phyloP scores from a whole-genome alignment of 1,139 yeast species.

The Blastobotrys malaysiensis region DNA sequence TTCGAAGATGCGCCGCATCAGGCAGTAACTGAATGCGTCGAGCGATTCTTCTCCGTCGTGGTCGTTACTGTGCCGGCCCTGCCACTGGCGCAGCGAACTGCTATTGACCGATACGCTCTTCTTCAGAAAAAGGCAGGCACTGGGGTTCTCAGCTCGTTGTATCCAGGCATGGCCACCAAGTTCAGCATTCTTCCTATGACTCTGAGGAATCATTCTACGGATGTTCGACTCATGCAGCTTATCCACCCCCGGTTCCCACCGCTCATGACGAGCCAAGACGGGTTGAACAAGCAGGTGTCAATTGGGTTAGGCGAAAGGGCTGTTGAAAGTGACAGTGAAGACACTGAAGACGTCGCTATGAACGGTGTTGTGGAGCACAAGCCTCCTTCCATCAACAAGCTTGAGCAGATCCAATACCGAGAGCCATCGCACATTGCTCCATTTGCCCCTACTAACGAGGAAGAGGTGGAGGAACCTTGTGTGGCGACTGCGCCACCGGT shows the following conservation, averaged over 20 bases:
- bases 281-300: background rate
- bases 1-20: conserved; percentile 44
- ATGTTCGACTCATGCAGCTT: conserved; percentile 46
- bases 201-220: conserved; percentile 35
- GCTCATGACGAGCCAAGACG: conserved; percentile 2
- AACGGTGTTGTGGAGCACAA: background rate
- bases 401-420: background rate
- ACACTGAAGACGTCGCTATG: background rate
- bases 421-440: background rate
- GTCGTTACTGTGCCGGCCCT: conserved; percentile 46
- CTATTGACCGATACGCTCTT: conserved; percentile 53
- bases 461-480: background rate
- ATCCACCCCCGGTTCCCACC: conserved; percentile 79
- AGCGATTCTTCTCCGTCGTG: conserved; percentile 46
- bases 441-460: background rate
- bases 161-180: conserved; percentile 56
- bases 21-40: conserved; percentile 38
- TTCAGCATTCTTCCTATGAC: conserved; percentile 70
- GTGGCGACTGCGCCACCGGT: background rate
- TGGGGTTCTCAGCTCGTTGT: conserved; percentile 44
- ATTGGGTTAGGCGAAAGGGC: conserved; percentile 14
- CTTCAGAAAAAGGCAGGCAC: conserved; percentile 39
- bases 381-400: background rate
- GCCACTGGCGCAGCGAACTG: conserved; percentile 59
- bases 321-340: background rate